Evolutionary conservation across 768 basidiomycete genomes (phyloP).

Genomic region (Suillus subalutaceus): DNA sequence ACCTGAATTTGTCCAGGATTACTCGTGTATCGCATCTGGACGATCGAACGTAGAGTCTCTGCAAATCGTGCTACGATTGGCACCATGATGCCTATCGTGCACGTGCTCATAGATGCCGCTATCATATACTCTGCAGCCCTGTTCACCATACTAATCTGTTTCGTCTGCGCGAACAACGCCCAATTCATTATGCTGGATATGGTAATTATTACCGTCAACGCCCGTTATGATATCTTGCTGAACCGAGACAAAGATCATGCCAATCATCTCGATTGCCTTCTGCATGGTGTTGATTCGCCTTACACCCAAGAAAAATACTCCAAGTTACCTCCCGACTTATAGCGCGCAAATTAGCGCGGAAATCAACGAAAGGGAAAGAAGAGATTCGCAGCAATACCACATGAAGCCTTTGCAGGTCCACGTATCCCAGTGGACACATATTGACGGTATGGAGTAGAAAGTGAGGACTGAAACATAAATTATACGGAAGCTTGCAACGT

Average conservation of each 20-base stretch:
- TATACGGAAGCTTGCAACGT: not conserved
- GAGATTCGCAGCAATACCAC: not conserved
- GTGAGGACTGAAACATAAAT: not conserved
- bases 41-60: constrained; percentile 2
- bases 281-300: constrained; percentile 29
- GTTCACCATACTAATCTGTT: constrained; percentile 11
- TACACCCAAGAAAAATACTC: constrained; percentile 14
- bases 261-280: constrained; percentile 29
- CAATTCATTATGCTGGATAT: constrained; percentile 13
- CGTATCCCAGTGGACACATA: not conserved
- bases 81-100: constrained; percentile 7
- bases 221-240: not conserved
- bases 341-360: not conserved
- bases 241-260: constrained; percentile 16
- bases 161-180: constrained; percentile 10
- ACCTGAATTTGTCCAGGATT: constrained; percentile 5
- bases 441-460: not conserved
- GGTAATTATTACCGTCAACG: constrained; percentile 7
- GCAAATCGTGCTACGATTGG: not conserved
- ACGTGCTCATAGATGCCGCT: constrained; percentile 14
- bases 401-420: not conserved
- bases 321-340: not conserved
- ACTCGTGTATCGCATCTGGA: constrained; percentile 15
- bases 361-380: not conserved
- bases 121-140: constrained; percentile 13